Conservation (phyloP, 208 protist genomes). For the Leishmania tarentolae region DNA sequence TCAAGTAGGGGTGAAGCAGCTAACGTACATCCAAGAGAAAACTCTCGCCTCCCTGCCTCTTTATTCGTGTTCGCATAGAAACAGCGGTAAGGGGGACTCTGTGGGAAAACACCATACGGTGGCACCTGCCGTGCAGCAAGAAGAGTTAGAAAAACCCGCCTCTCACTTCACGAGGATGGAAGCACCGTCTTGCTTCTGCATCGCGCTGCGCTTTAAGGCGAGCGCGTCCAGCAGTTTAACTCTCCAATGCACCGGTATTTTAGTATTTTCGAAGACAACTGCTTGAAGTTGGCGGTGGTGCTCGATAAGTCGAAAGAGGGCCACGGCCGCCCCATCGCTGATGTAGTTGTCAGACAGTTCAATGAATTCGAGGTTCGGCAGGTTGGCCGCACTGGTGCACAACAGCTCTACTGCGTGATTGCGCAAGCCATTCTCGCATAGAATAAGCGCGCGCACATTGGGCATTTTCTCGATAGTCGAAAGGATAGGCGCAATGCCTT, state of each 20-base stretch:
- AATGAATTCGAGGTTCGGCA: constrained; percentile 68
- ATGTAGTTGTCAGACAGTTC: constrained; percentile 92
- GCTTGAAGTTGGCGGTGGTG: constrained; percentile 65
- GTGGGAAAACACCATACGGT: not conserved
- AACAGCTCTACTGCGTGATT: constrained; percentile 74
- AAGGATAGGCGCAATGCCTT: constrained; percentile 75
- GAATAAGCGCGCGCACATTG: constrained; percentile 50
- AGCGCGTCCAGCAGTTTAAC: constrained; percentile 63
- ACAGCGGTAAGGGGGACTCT: not conserved
- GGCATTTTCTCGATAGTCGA: constrained; percentile 58
- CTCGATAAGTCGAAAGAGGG: constrained; percentile 56
- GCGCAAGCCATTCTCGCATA: constrained; percentile 88
- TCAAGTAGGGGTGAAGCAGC: not conserved
- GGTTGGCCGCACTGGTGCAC: constrained; percentile 38
- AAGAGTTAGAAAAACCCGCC: not conserved
- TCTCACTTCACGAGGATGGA: constrained; percentile 8
- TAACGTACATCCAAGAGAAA: constrained; percentile 2
- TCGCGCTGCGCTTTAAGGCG: constrained; percentile 36
- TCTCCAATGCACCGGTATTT: constrained; percentile 81
- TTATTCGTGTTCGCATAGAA: not conserved
- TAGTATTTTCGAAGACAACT: constrained; percentile 82
- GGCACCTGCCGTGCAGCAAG: not conserved
- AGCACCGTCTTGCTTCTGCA: not conserved
- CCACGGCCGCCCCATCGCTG: constrained; percentile 78
- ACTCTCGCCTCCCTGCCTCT: not conserved